phyloP scores from a whole-genome alignment of 352 stramenopile genomes.

The Pilasporangium apinafurcum region DNA sequence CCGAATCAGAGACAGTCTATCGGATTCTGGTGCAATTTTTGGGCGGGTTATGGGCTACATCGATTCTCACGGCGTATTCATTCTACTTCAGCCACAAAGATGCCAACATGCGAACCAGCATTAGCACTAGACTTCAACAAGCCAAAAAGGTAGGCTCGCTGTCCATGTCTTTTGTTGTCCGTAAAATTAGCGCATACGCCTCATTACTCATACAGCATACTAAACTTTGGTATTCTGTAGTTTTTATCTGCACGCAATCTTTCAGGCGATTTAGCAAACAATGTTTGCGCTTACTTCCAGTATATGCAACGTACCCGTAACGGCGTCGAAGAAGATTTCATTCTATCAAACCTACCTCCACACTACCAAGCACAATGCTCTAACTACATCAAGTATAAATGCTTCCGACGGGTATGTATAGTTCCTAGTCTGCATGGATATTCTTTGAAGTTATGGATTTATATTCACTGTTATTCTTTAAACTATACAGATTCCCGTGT shows the following conservation, averaged over 20 bases:
- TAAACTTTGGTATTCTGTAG: slow-evolving; percentile 6
- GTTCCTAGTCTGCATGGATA: neutral
- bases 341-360: slow-evolving; percentile 29
- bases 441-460: neutral
- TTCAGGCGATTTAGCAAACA: slow-evolving; percentile 10
- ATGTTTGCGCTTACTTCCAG: slow-evolving; percentile 54
- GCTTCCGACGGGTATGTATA: slow-evolving; percentile 16
- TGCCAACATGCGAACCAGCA: slow-evolving; percentile 43
- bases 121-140: slow-evolving; percentile 60
- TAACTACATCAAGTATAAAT: slow-evolving; percentile 46
- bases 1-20: slow-evolving; percentile 44
- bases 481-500: slow-evolving; percentile 23
- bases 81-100: slow-evolving; percentile 74
- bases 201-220: too few relatives aligned
- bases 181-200: neutral
- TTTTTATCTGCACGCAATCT: slow-evolving; percentile 40
- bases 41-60: slow-evolving; percentile 58
- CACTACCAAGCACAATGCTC: slow-evolving; percentile 50
- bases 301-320: slow-evolving; percentile 70
- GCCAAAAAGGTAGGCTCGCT: slow-evolving; percentile 19
- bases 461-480: neutral
- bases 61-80: slow-evolving; percentile 59
- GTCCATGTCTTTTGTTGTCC: neutral
- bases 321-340: slow-evolving; percentile 42
- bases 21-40: slow-evolving; percentile 54